phyloP scores from a whole-genome alignment of 345 rosid species.

The Boechera retrofracta region DNA sequence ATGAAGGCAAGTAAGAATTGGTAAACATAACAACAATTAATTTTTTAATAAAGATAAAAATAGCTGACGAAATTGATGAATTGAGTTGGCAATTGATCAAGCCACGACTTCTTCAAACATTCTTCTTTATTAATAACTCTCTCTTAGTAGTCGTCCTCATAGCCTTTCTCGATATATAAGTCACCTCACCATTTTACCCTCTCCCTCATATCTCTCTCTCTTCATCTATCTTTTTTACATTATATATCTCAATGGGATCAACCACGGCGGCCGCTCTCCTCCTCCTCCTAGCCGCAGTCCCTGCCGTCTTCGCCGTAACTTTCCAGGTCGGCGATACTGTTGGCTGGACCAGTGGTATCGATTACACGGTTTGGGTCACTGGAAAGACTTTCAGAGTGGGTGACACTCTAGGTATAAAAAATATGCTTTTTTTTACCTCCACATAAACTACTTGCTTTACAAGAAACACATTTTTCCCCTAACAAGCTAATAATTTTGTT shows the following conservation, averaged over 20 bases:
- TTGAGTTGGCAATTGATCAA: constrained; percentile 24
- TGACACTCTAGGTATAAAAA: constrained; percentile 42
- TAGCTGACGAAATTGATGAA: constrained; percentile 18
- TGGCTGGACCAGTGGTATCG: constrained; percentile 37
- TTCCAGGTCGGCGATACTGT: constrained; percentile 41
- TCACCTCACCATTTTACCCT: constrained; percentile 13
- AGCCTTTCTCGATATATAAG: constrained; percentile 15
- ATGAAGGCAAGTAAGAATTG: not conserved
- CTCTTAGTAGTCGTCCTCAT: not conserved
- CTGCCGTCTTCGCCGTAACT: constrained; percentile 40
- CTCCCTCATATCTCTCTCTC: not conserved
- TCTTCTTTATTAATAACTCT: constrained; percentile 8
- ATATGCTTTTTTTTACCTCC: not conserved
- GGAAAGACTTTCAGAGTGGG: constrained; percentile 51
- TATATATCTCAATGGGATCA: constrained; percentile 26
- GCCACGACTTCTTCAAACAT: constrained; percentile 18
- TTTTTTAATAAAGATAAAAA: not conserved
- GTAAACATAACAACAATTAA: constrained; percentile 18
- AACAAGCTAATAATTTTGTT: not conserved
- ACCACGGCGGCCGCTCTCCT: constrained; percentile 25
- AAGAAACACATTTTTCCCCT: not conserved
- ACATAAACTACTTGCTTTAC: not conserved
- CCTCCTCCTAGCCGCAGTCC: constrained; percentile 38
- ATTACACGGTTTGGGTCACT: constrained; percentile 42
- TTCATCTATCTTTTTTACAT: not conserved